These are phyloP conservation scores for Euphrasia arctica DNA, from an alignment of 305 asterid genomes.

Conservation along the genomic window DNA sequence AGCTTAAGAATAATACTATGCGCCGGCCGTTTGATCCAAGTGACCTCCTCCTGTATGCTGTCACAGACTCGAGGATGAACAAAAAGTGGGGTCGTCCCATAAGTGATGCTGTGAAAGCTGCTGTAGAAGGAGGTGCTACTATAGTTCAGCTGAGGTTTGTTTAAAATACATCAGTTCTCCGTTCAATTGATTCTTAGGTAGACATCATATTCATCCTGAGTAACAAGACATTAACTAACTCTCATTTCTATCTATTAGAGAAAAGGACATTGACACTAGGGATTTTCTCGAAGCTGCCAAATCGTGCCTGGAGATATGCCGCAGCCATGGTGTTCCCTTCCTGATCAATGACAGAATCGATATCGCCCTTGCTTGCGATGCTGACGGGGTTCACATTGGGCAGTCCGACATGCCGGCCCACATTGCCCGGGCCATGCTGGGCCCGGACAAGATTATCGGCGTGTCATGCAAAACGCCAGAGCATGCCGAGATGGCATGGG, in stretches of 20 bases:
- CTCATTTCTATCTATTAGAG: constrained; percentile 48
- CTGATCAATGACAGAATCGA: constrained; percentile 89
- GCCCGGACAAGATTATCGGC: constrained; percentile 87
- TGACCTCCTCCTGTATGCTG: constrained; percentile 81
- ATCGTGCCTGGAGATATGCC: constrained; percentile 62
- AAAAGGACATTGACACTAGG: constrained; percentile 71
- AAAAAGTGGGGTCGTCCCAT: constrained; percentile 82
- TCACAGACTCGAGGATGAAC: constrained; percentile 95
- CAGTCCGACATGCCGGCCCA: constrained; percentile 90
- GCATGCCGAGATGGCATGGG: constrained; percentile 78
- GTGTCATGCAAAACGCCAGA: constrained; percentile 87
- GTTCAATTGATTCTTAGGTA: background rate
- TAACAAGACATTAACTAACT: background rate
- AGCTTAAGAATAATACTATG: constrained; percentile 48
- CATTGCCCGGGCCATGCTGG: constrained; percentile 65
- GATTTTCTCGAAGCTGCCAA: constrained; percentile 83
- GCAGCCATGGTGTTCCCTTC: constrained; percentile 54
- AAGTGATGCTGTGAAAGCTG: constrained; percentile 79
- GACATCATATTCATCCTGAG: constrained; percentile 3
- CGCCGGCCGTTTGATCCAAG: constrained; percentile 58
- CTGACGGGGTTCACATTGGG: constrained; percentile 93
- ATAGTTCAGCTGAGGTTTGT: constrained; percentile 84
- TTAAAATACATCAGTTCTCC: background rate
- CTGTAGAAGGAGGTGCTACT: constrained; percentile 90
- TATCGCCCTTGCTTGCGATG: constrained; percentile 81